phyloP scores from a whole-genome alignment of 768 basidiomycete genomes.

The Crucibulum laeve region DNA sequence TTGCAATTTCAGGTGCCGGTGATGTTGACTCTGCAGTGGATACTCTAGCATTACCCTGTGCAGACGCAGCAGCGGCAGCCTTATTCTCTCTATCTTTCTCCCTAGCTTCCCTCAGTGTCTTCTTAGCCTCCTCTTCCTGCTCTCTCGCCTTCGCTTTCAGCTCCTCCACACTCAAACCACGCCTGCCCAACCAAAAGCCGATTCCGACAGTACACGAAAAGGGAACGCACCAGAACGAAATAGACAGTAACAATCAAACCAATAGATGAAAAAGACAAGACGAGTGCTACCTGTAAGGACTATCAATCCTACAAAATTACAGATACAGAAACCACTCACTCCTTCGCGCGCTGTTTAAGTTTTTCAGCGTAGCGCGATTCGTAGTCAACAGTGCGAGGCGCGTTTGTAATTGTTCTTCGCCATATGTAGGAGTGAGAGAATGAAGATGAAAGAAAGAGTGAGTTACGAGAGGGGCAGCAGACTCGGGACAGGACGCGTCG shows the following conservation, averaged over 20 bases:
- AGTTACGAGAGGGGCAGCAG: no score
- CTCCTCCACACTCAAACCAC: no score
- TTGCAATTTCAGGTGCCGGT: background rate
- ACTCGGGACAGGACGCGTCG: no score
- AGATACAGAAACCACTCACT: conserved; percentile 20
- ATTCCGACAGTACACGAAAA: conserved; percentile 18
- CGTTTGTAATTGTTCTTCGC: no score
- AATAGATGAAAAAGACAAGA: background rate
- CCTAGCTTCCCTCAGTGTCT: conserved; percentile 1
- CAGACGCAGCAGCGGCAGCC: conserved; percentile 3
- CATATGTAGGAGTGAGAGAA: no score
- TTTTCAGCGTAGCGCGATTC: conserved; percentile 66
- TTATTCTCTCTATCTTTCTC: conserved; percentile 1
- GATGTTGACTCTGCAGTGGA: background rate
- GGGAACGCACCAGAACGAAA: no score
- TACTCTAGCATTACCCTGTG: background rate
- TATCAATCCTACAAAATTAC: conserved; percentile 15
- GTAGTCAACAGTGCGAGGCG: conserved; percentile 15
- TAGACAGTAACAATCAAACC: conserved; percentile 30
- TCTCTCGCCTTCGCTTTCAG: conserved; percentile 18
- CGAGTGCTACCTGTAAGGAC: conserved; percentile 12
- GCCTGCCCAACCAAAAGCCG: no score
- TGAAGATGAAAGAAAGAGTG: no score
- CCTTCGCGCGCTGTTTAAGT: conserved; percentile 49
- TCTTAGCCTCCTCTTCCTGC: conserved; percentile 9